phyloP scores from a whole-genome alignment of 2,329 filamentous ascomycete species.

The Elsinoe perseae region DNA sequence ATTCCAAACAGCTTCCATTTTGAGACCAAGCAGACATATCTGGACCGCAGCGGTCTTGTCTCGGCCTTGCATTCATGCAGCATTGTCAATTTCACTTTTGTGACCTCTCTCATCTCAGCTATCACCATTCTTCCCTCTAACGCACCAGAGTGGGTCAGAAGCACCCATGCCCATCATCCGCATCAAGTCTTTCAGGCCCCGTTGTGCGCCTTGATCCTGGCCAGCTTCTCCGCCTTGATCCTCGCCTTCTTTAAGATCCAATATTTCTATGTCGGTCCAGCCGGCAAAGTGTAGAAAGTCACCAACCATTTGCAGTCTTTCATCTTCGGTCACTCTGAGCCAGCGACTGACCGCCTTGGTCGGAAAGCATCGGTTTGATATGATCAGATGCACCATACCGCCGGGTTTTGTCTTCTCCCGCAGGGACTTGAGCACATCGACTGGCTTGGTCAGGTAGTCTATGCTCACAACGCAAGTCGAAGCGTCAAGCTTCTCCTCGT shows the following conservation, averaged over 20 bases:
- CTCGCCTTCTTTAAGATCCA: conserved; percentile 35
- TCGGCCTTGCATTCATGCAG: neutral
- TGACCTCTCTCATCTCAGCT: neutral
- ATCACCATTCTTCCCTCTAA: conserved; percentile 30
- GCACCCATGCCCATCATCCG: conserved; percentile 28
- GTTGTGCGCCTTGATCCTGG: conserved; percentile 15
- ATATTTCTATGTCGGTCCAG: conserved; percentile 47
- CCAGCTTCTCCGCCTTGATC: conserved; percentile 11
- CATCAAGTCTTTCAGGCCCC: conserved; percentile 27
- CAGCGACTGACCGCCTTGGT: conserved; percentile 43
- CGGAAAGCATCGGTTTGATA: conserved; percentile 48
- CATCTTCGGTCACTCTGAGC: conserved; percentile 39
- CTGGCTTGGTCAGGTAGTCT: conserved; percentile 44
- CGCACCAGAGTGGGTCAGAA: conserved; percentile 40
- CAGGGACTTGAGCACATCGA: conserved; percentile 39
- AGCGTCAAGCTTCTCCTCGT: conserved; percentile 33
- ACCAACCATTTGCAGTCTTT: conserved; percentile 44
- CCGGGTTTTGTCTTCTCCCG: conserved; percentile 34
- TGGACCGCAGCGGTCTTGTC: neutral
- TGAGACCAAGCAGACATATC: neutral
- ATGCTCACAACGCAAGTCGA: conserved; percentile 46
- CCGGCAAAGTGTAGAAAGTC: conserved; percentile 46
- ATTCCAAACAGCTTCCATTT: neutral
- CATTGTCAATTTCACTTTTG: neutral
- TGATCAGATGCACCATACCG: conserved; percentile 43